Evolutionary conservation across 202 grass and related monocot species (phyloP), one percentile per base, ranked within the genome.

Genomic region (Elaeis oleifera): DNA sequence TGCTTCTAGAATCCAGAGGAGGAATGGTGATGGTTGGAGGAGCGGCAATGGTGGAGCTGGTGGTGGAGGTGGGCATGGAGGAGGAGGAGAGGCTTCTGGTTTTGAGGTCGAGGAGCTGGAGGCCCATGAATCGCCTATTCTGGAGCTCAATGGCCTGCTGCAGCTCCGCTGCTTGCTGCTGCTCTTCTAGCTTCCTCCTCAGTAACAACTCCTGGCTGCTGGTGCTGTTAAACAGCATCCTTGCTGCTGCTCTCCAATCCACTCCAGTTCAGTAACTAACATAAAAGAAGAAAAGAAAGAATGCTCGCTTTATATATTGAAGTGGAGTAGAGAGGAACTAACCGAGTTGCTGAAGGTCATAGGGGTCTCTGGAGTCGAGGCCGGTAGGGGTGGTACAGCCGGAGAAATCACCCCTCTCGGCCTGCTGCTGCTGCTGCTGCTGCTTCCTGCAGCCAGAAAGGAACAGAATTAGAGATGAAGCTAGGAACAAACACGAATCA

Each of bases 71-170:
- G 0, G 78, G 78, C 21, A 63, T 56, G 24, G 86, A 70, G 39
- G 70, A 70, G 39, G 70, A 28, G 2, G 77, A 79, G 18, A 69
- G 25, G 59, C 59, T 73, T 24, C 81, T 73, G 5, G 68, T 74
- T 51, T 83, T 88, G 52, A 90, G 81, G 54, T 96, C 84, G 5
- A 90, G 73, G 59, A 90, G 59, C 53, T 88, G 83, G 20, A 96
- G 69, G 2, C 79, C 70, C 79, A 88, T 90, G 19, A 96, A 68
- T 44, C 91, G 77, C 44, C 87, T 80, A 52, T 73, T 84, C 39
- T 96, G 87, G 31, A 96, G 69, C 60, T 96, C 91, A 15, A 96
- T 83, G 18, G 91, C 84, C 14, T 84, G 87, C 63, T 95, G 90
- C 69, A 95, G 61, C 31, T 95, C 86, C 0, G 78, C 83, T 0